phyloP scores from a whole-genome alignment of 1,284 basidiomycete genomes.

The Malassezia obtusa region DNA sequence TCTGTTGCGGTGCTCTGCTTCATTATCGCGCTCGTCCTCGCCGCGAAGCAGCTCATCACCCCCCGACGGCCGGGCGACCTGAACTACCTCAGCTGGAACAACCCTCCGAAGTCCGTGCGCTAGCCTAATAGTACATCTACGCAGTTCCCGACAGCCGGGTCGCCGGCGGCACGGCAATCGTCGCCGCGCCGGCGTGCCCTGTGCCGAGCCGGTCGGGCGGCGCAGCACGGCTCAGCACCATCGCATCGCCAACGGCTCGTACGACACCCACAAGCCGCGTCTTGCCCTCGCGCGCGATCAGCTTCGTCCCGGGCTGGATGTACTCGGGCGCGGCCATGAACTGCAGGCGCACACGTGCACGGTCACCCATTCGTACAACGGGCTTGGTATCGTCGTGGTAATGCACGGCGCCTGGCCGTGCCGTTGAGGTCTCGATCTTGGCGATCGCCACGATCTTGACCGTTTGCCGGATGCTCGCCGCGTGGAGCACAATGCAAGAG shows the following conservation, averaged over 20 bases:
- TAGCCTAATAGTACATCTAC: neutral
- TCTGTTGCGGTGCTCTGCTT: slow-evolving; percentile 79
- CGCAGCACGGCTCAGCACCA: slow-evolving; percentile 8
- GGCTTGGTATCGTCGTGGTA: slow-evolving; percentile 24
- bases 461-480: slow-evolving; percentile 43
- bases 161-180: neutral
- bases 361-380: slow-evolving; percentile 42
- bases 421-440: slow-evolving; percentile 28
- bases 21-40: slow-evolving; percentile 72
- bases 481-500: slow-evolving; percentile 45
- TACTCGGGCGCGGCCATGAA: slow-evolving; percentile 40
- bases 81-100: slow-evolving; percentile 46
- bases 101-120: slow-evolving; percentile 5
- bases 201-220: neutral
- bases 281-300: slow-evolving; percentile 42
- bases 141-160: neutral
- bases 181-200: neutral
- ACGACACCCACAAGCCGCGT: slow-evolving; percentile 43
- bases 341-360: slow-evolving; percentile 36
- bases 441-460: slow-evolving; percentile 38
- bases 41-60: slow-evolving; percentile 81
- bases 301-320: slow-evolving; percentile 41
- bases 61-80: slow-evolving; percentile 63
- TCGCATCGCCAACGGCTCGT: slow-evolving; percentile 26
- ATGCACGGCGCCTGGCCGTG: slow-evolving; percentile 2